These are phyloP conservation scores for Tuber indicum DNA, from an alignment of 495 filamentous ascomycete genomes.

Conservation along the genomic window DNA sequence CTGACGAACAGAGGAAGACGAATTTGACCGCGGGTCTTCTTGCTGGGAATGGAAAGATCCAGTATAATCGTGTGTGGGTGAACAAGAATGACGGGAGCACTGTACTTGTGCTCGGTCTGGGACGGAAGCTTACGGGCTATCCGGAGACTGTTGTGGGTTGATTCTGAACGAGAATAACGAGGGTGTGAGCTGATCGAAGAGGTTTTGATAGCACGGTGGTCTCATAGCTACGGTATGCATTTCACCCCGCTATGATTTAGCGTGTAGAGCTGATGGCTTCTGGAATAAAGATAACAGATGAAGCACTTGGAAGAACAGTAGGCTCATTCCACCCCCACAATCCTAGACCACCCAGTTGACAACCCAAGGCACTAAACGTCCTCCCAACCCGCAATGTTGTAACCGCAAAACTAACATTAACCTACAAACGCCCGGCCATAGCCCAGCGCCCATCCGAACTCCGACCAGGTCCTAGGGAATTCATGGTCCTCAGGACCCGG, in stretches of 20 bases:
- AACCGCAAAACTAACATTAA: constrained; percentile 24
- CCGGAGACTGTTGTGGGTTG: constrained; percentile 24
- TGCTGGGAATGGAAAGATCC: constrained; percentile 24
- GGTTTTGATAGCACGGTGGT: constrained; percentile 25
- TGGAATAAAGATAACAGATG: constrained; percentile 24
- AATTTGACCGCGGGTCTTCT: constrained; percentile 20
- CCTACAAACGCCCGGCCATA: constrained; percentile 20
- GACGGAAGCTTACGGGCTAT: constrained; percentile 28
- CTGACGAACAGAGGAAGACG: constrained; percentile 20
- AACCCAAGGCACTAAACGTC: constrained; percentile 20
- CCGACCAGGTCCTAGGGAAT: constrained; percentile 21
- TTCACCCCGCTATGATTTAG: not conserved
- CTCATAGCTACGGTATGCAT: constrained; percentile 29
- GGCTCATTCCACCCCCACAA: not conserved
- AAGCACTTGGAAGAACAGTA: constrained; percentile 35
- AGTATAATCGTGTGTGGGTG: constrained; percentile 29
- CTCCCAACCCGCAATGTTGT: constrained; percentile 31
- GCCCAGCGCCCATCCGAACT: constrained; percentile 16
- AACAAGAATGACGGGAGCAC: constrained; percentile 26
- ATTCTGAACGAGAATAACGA: not conserved
- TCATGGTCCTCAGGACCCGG: constrained; percentile 26
- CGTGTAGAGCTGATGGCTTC: not conserved
- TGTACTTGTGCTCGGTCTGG: constrained; percentile 24
- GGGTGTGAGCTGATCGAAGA: constrained; percentile 6
- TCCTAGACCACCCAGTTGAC: not conserved